Evolutionary conservation across 805 yeast genomes (phyloP).

Genomic region (Lipomyces kockii): DNA sequence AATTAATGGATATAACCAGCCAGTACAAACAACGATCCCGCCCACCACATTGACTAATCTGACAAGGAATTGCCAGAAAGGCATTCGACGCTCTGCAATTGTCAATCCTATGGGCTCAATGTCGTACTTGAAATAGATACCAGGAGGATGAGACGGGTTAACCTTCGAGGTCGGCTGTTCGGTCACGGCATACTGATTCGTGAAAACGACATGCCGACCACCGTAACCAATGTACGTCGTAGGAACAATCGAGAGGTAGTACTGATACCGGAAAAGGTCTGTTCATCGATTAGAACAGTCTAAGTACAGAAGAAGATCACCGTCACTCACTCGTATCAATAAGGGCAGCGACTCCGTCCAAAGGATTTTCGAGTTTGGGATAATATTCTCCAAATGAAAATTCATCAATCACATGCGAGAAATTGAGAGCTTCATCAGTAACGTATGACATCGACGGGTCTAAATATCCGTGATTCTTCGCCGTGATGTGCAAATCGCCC

Average conservation of each 20-base stretch:
- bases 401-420: conserved; percentile 84
- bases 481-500: conserved; percentile 86
- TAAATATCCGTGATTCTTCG: conserved; percentile 68
- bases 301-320: neutral
- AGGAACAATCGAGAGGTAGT: conserved; percentile 81
- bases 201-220: conserved; percentile 72
- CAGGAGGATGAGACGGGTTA: conserved; percentile 51
- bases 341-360: conserved; percentile 71
- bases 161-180: conserved; percentile 42
- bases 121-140: conserved; percentile 80
- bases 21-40: conserved; percentile 63
- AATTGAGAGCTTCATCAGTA: conserved; percentile 55
- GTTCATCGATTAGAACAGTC: neutral
- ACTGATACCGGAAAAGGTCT: conserved; percentile 53
- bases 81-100: conserved; percentile 70
- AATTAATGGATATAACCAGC: conserved; percentile 30
- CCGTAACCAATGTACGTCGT: conserved; percentile 63
- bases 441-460: conserved; percentile 40
- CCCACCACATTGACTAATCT: conserved; percentile 81
- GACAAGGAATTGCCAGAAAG: conserved; percentile 77
- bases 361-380: conserved; percentile 85
- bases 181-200: conserved; percentile 83
- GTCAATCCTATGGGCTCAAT: conserved; percentile 83
- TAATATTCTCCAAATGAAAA: conserved; percentile 89
- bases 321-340: conserved; percentile 51